phyloP scores from a whole-genome alignment of 202 grass and related monocot genomes.

The Panicum virgatum region DNA sequence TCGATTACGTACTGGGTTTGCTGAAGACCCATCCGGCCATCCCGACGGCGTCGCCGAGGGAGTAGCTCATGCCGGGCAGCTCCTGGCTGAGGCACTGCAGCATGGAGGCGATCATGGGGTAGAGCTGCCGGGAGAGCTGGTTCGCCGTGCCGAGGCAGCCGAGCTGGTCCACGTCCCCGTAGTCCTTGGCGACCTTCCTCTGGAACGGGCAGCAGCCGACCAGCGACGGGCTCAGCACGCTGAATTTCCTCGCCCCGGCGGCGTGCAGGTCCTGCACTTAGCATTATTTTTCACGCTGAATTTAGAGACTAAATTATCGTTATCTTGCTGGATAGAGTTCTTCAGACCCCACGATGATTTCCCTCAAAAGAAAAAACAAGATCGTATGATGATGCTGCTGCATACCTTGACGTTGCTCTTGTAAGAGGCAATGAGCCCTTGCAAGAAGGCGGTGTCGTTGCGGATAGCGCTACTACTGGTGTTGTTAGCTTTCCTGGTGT shows the following conservation, averaged over 20 bases:
- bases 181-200: background rate
- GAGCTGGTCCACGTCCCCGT: background rate
- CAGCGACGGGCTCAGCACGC: slow-evolving; percentile 57
- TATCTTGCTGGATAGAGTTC: no score
- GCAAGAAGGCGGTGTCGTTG: slow-evolving; percentile 35
- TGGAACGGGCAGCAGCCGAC: slow-evolving; percentile 58
- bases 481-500: no score
- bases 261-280: slow-evolving; percentile 56
- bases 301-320: no score
- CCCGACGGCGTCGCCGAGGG: slow-evolving; percentile 33
- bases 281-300: no score
- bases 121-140: slow-evolving; percentile 22
- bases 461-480: background rate
- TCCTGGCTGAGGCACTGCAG: background rate
- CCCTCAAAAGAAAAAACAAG: no score
- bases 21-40: background rate
- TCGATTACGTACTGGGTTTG: background rate
- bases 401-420: slow-evolving; percentile 31
- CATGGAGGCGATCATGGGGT: slow-evolving; percentile 24
- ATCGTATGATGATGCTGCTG: no score
- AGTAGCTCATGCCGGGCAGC: slow-evolving; percentile 47
- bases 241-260: slow-evolving; percentile 67
- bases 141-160: slow-evolving; percentile 40
- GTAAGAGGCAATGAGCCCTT: slow-evolving; percentile 34
- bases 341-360: no score